Evolutionary conservation across 768 basidiomycete genomes (phyloP).

Genomic region (Boletus eberwhitei): DNA sequence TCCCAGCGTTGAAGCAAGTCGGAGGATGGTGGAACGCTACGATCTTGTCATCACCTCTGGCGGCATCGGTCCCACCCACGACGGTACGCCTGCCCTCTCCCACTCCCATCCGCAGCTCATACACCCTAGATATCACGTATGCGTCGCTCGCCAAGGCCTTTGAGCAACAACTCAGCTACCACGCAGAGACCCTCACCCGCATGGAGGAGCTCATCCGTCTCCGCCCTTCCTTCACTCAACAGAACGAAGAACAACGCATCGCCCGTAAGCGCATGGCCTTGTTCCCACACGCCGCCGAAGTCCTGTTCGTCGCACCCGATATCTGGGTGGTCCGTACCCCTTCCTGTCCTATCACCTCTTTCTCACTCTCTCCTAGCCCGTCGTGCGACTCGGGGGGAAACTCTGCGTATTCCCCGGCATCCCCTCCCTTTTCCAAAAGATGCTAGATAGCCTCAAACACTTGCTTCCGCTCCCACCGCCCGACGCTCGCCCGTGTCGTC

Average conservation of each 20-base stretch:
- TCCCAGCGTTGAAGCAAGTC: conserved; percentile 76
- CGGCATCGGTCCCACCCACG: conserved; percentile 90
- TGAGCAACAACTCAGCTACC: conserved; percentile 60
- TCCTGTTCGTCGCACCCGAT: conserved; percentile 73
- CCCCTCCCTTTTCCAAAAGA: conserved; percentile 76
- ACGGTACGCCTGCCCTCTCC: conserved; percentile 46
- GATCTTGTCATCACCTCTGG: conserved; percentile 91
- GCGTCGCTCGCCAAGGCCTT: conserved; percentile 85
- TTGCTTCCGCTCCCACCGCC: conserved; percentile 79
- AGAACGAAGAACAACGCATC: conserved; percentile 68
- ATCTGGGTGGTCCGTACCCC: conserved; percentile 74
- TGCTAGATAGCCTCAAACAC: conserved; percentile 68
- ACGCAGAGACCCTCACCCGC: conserved; percentile 73
- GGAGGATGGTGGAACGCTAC: conserved; percentile 74
- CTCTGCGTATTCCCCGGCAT: conserved; percentile 92
- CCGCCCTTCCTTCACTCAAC: conserved; percentile 53
- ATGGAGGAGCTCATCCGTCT: conserved; percentile 62
- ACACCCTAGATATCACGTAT: conserved; percentile 79
- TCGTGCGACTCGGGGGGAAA: conserved; percentile 80
- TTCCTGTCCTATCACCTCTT: neutral
- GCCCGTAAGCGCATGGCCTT: conserved; percentile 89
- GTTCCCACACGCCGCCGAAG: conserved; percentile 77
- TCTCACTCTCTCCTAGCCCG: conserved; percentile 51
- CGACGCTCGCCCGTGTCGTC: conserved; percentile 67
- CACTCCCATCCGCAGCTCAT: neutral